Percentiles rank a stretch among this genome's conserved stretches.
These are phyloP conservation scores for Aspergillus pseudotamarii DNA, from an alignment of 2,329 filamentous ascomycete genomes.

Conservation along the genomic window DNA sequence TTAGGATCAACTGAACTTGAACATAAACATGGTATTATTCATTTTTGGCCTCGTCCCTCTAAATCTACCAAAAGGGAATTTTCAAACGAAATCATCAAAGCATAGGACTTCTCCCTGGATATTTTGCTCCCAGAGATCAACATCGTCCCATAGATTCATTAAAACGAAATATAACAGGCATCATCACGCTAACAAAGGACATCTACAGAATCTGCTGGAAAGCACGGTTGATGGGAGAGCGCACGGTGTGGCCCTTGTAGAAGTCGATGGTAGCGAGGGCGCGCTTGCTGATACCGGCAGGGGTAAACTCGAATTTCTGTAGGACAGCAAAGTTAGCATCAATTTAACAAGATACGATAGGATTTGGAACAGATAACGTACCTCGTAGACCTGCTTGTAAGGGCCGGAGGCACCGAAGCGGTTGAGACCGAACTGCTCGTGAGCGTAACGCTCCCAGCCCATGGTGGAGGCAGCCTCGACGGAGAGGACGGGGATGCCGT, in stretches of 20 bases:
- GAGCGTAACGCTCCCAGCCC: constrained; percentile 98
- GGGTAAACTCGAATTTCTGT: constrained; percentile 98
- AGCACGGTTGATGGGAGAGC: constrained; percentile 93
- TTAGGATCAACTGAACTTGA: not conserved
- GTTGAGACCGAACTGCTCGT: constrained; percentile 99
- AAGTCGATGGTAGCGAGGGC: constrained; percentile 90
- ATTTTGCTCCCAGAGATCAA: constrained; percentile 12
- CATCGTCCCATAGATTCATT: constrained; percentile 30
- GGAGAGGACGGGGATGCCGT: constrained; percentile 88
- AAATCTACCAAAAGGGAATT: constrained; percentile 23
- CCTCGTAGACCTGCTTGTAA: constrained; percentile 97
- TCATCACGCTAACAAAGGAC: constrained; percentile 21
- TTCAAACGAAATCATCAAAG: constrained; percentile 26
- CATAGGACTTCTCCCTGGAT: constrained; percentile 17
- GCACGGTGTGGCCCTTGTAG: constrained; percentile 94
- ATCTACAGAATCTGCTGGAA: constrained; percentile 94
- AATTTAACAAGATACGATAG: not conserved
- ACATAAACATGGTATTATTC: constrained; percentile 15
- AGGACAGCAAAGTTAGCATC: constrained; percentile 13
- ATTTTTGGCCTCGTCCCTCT: constrained; percentile 19
- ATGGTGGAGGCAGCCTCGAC: constrained; percentile 97
- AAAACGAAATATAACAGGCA: constrained; percentile 26
- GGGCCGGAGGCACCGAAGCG: constrained; percentile 96
- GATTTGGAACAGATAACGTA: constrained; percentile 43
- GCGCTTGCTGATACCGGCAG: constrained; percentile 94